A percentile compares a stretch with the other conserved stretches of the same genome.
These are phyloP conservation scores for Saccharomycopsis malanga DNA, from an alignment of 805 yeast species.

Conservation along the genomic window DNA sequence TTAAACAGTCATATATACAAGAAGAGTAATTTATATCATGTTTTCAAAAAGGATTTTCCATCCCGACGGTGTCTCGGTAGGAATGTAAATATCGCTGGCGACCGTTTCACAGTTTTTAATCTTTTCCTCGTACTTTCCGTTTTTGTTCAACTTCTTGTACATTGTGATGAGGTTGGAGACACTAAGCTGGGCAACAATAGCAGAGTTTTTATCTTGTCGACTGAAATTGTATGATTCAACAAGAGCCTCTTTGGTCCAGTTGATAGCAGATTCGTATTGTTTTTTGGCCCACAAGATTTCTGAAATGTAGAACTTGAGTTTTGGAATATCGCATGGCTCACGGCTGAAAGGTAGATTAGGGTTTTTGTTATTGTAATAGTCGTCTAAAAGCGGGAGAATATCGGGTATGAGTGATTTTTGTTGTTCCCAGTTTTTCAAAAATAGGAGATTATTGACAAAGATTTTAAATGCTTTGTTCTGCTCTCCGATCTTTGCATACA, in stretches of 20 bases:
- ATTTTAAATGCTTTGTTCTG: constrained; percentile 29
- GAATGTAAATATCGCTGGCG: constrained; percentile 18
- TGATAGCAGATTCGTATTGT: constrained; percentile 31
- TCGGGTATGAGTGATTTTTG: constrained; percentile 6
- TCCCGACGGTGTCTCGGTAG: constrained; percentile 5
- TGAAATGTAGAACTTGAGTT: constrained; percentile 36
- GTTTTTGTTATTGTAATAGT: constrained; percentile 4
- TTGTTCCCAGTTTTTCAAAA: constrained; percentile 27
- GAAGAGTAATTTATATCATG: not conserved
- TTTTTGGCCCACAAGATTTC: constrained; percentile 36
- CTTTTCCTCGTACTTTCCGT: constrained; percentile 17
- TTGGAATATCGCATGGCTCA: constrained; percentile 27
- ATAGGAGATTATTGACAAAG: constrained; percentile 29
- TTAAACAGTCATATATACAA: no score
- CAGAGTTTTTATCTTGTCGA: constrained; percentile 31
- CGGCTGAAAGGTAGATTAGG: constrained; percentile 20
- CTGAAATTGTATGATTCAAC: constrained; percentile 29
- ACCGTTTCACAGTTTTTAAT: constrained; percentile 20
- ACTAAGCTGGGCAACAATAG: constrained; percentile 34
- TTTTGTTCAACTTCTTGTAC: constrained; percentile 25
- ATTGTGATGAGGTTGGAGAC: constrained; percentile 31
- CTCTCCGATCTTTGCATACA: constrained; percentile 23
- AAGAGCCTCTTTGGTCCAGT: constrained; percentile 35
- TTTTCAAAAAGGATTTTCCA: constrained; percentile 5
- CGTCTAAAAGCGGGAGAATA: constrained; percentile 3